Base-by-base conservation (phyloP, 23 red algal genomes). In the Agarophyton chilense region DNA sequence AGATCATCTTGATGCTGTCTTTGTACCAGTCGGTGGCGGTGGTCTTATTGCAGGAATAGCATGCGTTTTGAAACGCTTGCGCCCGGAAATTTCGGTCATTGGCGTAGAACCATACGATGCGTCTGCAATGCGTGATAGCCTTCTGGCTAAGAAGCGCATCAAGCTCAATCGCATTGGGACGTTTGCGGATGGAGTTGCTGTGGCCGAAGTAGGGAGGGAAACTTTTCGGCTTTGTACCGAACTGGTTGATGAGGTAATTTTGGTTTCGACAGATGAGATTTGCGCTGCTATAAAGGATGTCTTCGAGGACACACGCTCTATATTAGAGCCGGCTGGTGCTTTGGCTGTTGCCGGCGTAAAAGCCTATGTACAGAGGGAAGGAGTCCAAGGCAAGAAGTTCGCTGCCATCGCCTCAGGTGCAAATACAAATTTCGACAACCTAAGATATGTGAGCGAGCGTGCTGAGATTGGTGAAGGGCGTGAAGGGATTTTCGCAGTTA, bases 281-380 rank as follows among this genome's bases (percentile, higher is more conserved):
- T 96, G 97, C 66, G 97, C 97, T 44, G 93, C 93, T 4, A 95
- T 99, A 63, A 99, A 99, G 72, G 97, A 99, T 81, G 91, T 99
- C 0, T 96, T 99, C 81, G 97, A 99, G 60, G 97, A 99, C 58
- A 99, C 97, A 35, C 90, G 93, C 39, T 94, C 93, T 16, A 92
- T 99, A 49, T 78, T 99, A 24, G 97, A 99, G 83, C 97, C 97
- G 31, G 81, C 96, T 13, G 96, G 96, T 33, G 96, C 97, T 6
- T 62, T 99, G 50, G 92, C 90, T 35, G 93, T 99, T 8, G 97
- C 93, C 4, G 97, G 93, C 58, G 74, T 89, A 12, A 99, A 99
- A 82, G 58, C 43, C 6, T 99, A 90, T 53, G 95, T 92, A 9
- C 53, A 57, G 42, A 40, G 54, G 1, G 68, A 84, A 31, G 29